Base-by-base conservation (phyloP, 345 rosid genomes). In the Brassica juncea region DNA sequence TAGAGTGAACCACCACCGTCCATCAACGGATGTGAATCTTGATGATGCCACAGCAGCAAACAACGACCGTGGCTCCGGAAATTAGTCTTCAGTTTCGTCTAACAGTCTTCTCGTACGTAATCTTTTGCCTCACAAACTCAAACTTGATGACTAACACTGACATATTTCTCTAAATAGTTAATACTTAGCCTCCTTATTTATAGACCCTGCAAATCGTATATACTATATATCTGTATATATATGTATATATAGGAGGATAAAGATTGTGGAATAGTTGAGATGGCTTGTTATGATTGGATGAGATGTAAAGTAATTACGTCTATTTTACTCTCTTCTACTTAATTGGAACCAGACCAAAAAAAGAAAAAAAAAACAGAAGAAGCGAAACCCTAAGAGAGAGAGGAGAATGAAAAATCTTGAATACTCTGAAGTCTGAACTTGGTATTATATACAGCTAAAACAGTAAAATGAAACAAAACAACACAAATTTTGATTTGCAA, bases 31-130 rank as follows among this genome's bases (percentile, higher is more conserved):
- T 94, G 98, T 94, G 98, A 94, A 94, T 94, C 98, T 94, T 94
- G 94, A 88, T 89, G 96, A 85, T 94, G 90, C 97, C 82, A 84
- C 97, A 80, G 82, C 94, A 59, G 86, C 88, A 88, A 90, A 86
- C 88, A 82, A 89, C 91, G 87, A 86, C 97, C 82, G 88, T 78
- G 37, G 66, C 77, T 78, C 59, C 52, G 9, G 12, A 39, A 8
- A 55, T 2, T 52, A 37, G 8, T 78, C 76, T 64, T 57, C 44
- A 31, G 3, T 25, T 9, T 54, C 4, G 65, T 3, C 30, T 23
- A 25, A 19, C 19, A 75, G 25, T 77, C 67, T 28, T 28, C 32
- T n/a, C 35, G 35, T 6, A 37, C 21, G 15, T 11, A 30, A 30
- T 30, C 31, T 34, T 32, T 55, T 32, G 52, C 6, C 74, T 57